A percentile compares a stretch with the other conserved stretches of the same genome.
Evolutionary conservation across 2,329 filamentous ascomycete genomes (phyloP).

Genomic region (Fusarium nanum): DNA sequence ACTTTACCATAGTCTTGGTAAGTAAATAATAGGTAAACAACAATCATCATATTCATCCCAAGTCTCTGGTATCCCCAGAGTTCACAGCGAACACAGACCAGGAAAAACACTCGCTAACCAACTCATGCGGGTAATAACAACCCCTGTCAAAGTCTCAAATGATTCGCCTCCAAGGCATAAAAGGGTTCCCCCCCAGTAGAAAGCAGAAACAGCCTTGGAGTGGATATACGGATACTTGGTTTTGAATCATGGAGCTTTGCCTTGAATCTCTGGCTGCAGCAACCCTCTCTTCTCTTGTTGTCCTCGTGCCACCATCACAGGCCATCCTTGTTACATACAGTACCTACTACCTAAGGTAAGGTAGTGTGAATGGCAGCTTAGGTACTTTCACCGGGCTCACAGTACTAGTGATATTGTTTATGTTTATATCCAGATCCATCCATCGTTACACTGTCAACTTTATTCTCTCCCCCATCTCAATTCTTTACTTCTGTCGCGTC

Average conservation of each 20-base stretch:
- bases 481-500: constrained; percentile 11
- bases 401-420: constrained; percentile 9
- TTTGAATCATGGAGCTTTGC: constrained; percentile 29
- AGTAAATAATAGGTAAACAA: constrained; percentile 23
- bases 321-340: constrained; percentile 15
- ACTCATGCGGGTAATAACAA: constrained; percentile 21
- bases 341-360: not conserved
- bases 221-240: constrained; percentile 17
- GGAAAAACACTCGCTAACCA: constrained; percentile 12
- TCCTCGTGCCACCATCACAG: constrained; percentile 38
- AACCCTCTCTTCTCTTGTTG: constrained; percentile 20
- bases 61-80: not conserved
- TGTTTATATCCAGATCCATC: constrained; percentile 6
- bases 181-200: constrained; percentile 6
- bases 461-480: not conserved
- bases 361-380: not conserved
- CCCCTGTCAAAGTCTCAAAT: constrained; percentile 26
- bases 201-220: constrained; percentile 34
- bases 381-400: not conserved
- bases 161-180: constrained; percentile 36
- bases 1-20: not conserved
- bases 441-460: not conserved
- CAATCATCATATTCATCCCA: constrained; percentile 4
- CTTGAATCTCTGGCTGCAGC: constrained; percentile 30
- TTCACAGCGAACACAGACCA: constrained; percentile 1